Conservation (phyloP, 139 green algal genomes). For the Chlamydomonas asymmetrica region DNA sequence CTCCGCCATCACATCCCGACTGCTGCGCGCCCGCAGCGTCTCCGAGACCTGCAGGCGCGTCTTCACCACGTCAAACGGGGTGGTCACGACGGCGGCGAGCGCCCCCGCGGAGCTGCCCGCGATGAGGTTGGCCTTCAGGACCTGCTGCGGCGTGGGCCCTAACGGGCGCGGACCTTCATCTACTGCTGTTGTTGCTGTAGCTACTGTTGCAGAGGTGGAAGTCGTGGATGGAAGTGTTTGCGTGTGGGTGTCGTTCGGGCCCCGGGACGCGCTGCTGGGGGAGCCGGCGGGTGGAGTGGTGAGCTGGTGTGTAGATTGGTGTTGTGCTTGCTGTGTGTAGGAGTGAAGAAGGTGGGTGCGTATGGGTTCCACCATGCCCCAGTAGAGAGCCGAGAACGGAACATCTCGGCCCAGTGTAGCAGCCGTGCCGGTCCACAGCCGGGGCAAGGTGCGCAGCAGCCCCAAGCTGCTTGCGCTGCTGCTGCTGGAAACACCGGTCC, state of each 20-base stretch:
- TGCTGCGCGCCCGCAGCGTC: no score
- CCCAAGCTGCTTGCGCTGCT: not conserved
- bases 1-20: constrained; percentile 35
- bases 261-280: no score
- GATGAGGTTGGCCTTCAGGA: constrained; percentile 65
- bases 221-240: not conserved
- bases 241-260: no score
- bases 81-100: constrained; percentile 83
- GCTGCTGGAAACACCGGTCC: not conserved
- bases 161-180: not conserved
- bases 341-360: constrained; percentile 45
- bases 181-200: constrained; percentile 4
- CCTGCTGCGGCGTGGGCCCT: constrained; percentile 33
- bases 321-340: not conserved
- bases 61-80: constrained; percentile 97
- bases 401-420: constrained; percentile 90
- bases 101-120: constrained; percentile 63
- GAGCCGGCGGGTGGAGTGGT: no score
- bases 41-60: constrained; percentile 78
- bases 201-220: constrained; percentile 6
- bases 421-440: constrained; percentile 77
- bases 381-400: constrained; percentile 95
- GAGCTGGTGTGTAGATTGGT: not conserved
- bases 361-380: constrained; percentile 86
- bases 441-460: constrained; percentile 26